Percentiles rank a stretch among this genome's conserved stretches.
phyloP scores from a whole-genome alignment of 2,329 filamentous ascomycete species.

The Penicillium sp. region DNA sequence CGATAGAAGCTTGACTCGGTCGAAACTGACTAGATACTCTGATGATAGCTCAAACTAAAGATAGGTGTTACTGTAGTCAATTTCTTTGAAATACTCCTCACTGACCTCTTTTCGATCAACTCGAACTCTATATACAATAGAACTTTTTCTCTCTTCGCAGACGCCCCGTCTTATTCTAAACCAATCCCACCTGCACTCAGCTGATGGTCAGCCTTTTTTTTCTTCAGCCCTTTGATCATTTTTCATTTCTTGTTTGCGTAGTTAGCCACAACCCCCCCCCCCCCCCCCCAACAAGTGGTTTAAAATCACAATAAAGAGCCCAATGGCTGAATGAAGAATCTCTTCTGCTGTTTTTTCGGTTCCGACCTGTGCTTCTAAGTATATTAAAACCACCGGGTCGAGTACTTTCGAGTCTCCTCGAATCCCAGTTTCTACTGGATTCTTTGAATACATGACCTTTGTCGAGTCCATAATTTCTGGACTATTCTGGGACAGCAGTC shows the following conservation, averaged over 20 bases:
- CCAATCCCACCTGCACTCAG: slow-evolving; percentile 12
- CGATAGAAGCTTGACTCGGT: background rate
- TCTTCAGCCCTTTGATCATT: slow-evolving; percentile 7
- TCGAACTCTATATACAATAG: background rate
- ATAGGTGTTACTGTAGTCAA: too few relatives aligned
- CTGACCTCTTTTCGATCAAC: background rate
- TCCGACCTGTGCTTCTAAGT: slow-evolving; percentile 1
- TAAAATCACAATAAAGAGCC: background rate
- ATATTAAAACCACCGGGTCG: background rate
- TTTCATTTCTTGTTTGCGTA: background rate
- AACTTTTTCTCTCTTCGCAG: background rate
- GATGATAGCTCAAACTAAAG: too few relatives aligned
- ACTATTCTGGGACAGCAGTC: background rate
- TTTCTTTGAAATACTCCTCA: background rate
- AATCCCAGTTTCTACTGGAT: background rate
- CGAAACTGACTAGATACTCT: background rate
- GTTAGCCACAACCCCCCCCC: background rate
- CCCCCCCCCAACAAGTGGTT: background rate
- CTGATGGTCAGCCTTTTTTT: slow-evolving; percentile 11
- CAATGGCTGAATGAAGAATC: slow-evolving; percentile 4
- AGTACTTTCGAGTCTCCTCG: slow-evolving; percentile 1
- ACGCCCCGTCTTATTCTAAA: slow-evolving; percentile 6
- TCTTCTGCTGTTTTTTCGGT: background rate
- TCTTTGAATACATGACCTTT: background rate
- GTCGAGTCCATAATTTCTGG: background rate